Evolutionary conservation across 306 rosid genomes (phyloP).

Genomic region (Mimosa pudica): DNA sequence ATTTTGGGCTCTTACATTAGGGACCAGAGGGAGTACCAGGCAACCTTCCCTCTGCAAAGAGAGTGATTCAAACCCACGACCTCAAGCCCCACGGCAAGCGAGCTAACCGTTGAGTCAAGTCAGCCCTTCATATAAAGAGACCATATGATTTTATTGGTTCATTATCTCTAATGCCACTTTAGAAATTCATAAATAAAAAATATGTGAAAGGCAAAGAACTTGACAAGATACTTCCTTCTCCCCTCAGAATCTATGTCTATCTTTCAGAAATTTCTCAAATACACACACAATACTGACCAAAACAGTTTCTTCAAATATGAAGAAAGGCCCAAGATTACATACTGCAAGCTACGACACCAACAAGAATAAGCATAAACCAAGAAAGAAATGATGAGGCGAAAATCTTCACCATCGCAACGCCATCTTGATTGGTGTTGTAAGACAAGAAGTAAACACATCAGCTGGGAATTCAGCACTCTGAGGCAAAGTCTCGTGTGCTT

Average conservation of each 20-base stretch:
- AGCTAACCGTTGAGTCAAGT: too few species aligned
- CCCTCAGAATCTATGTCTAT: neutral
- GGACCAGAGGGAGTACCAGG: too few species aligned
- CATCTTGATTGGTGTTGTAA: slow-evolving; percentile 98
- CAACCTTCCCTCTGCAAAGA: too few species aligned
- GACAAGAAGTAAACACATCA: slow-evolving; percentile 98
- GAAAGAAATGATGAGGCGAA: slow-evolving; percentile 30
- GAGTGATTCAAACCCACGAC: too few species aligned
- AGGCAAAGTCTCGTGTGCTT: slow-evolving; percentile 95
- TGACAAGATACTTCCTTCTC: neutral
- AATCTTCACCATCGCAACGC: slow-evolving; percentile 88
- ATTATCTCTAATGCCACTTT: neutral
- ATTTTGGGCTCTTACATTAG: too few species aligned
- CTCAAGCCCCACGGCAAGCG: too few species aligned
- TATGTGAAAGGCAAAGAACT: neutral
- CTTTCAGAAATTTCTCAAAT: neutral
- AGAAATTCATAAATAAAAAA: neutral
- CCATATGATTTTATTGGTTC: neutral
- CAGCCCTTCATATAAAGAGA: neutral
- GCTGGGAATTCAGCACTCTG: slow-evolving; percentile 99
- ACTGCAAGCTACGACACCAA: neutral
- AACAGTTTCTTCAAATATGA: neutral
- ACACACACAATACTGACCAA: neutral
- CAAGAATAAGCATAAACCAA: neutral
- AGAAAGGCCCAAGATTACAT: neutral